Percentiles rank a stretch among this genome's conserved stretches.
These are phyloP conservation scores for Cordia subcordata DNA, from an alignment of 257 asterid species.

Conservation along the genomic window DNA sequence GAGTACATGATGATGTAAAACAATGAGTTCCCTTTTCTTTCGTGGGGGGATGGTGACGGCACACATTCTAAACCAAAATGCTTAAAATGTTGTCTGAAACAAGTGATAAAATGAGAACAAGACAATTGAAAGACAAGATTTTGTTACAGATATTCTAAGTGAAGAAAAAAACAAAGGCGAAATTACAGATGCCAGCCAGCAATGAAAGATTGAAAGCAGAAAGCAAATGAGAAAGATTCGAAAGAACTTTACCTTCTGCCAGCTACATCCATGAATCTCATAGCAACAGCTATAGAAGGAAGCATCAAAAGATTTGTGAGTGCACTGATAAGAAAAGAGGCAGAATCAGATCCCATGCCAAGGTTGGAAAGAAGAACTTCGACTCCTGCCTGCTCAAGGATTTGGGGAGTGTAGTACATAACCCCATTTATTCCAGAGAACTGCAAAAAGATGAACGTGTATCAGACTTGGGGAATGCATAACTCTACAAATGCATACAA, in stretches of 20 bases:
- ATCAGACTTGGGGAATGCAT: too few species aligned
- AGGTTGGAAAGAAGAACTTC: constrained; percentile 73
- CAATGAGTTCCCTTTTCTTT: too few species aligned
- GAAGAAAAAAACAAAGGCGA: too few species aligned
- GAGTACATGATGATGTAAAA: too few species aligned
- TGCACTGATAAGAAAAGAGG: constrained; percentile 76
- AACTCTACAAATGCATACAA: too few species aligned
- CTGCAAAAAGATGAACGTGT: constrained; percentile 14
- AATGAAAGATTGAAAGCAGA: background rate
- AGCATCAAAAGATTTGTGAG: constrained; percentile 64
- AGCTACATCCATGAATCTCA: constrained; percentile 85
- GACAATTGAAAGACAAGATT: too few species aligned
- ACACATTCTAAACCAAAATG: too few species aligned
- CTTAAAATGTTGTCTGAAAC: too few species aligned
- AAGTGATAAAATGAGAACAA: too few species aligned
- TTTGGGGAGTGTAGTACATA: constrained; percentile 91
- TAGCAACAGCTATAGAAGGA: constrained; percentile 66
- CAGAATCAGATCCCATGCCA: constrained; percentile 64
- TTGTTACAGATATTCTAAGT: too few species aligned
- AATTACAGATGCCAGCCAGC: too few species aligned
- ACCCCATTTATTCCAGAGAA: constrained; percentile 95
- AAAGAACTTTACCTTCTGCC: constrained; percentile 70
- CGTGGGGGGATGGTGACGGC: too few species aligned
- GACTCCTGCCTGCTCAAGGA: constrained; percentile 90
- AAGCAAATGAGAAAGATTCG: background rate